These are phyloP conservation scores for Tetramitus jugosus DNA, from an alignment of 208 protist genomes.

Conservation along the genomic window DNA sequence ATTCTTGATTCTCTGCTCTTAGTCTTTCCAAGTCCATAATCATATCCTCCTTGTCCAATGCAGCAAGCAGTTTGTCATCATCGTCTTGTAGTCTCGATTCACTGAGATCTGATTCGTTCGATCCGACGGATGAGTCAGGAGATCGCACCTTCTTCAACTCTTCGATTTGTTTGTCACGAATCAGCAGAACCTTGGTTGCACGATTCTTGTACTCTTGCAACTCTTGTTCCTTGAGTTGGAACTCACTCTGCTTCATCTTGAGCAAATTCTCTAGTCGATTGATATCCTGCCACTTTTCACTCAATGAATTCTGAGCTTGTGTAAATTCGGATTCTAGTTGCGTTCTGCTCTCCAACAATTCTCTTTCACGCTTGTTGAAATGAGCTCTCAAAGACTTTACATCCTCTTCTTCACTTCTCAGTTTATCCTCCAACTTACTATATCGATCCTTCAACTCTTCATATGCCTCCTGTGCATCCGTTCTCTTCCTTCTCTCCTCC, in stretches of 20 bases:
- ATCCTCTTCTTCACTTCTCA: neutral
- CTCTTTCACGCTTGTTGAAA: neutral
- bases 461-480: neutral
- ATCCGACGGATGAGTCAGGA: neutral
- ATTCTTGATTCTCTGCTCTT: slow-evolving; percentile 20
- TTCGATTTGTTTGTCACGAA: slow-evolving; percentile 8
- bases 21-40: neutral
- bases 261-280: neutral
- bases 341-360: neutral
- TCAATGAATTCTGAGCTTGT: neutral
- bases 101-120: neutral
- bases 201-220: slow-evolving; percentile 13
- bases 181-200: neutral
- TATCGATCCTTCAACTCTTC: neutral
- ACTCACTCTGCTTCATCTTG: neutral
- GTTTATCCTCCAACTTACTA: neutral
- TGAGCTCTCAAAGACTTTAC: neutral
- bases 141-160: slow-evolving; percentile 9
- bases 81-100: neutral
- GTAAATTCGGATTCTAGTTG: neutral
- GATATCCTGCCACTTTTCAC: neutral
- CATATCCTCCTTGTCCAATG: slow-evolving; percentile 9
- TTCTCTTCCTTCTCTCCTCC: neutral
- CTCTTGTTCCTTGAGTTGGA: slow-evolving; percentile 1
- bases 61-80: neutral